A percentile compares a stretch with the other conserved stretches of the same genome.
These are phyloP conservation scores for Boletus pseudopeckii DNA, from an alignment of 768 basidiomycete genomes.

Conservation along the genomic window DNA sequence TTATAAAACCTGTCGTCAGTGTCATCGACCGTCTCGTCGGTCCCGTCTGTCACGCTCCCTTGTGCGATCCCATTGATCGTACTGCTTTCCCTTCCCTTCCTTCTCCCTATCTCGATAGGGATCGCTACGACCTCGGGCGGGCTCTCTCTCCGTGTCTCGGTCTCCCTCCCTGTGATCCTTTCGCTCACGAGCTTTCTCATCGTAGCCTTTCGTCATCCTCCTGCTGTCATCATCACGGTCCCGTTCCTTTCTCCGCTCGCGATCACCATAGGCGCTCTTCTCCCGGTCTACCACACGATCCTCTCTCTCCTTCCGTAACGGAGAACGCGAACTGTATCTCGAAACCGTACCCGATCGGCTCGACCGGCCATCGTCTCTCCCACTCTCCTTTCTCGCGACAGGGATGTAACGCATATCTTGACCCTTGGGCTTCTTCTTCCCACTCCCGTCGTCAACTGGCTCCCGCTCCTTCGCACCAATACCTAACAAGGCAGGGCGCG, in stretches of 20 bases:
- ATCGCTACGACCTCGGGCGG: conserved; percentile 30
- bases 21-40: conserved; percentile 9
- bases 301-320: conserved; percentile 27
- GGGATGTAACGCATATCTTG: conserved; percentile 83
- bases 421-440: conserved; percentile 43
- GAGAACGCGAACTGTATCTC: conserved; percentile 50
- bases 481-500: conserved; percentile 84
- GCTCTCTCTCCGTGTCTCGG: conserved; percentile 25
- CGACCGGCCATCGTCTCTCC: conserved; percentile 26
- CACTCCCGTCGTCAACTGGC: conserved; percentile 64
- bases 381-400: conserved; percentile 66
- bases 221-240: conserved; percentile 12
- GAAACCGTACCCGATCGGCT: conserved; percentile 42
- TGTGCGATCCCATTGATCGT: conserved; percentile 11
- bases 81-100: background rate
- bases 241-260: conserved; percentile 13
- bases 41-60: conserved; percentile 20
- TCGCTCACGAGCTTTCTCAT: conserved; percentile 17
- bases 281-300: conserved; percentile 6
- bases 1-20: background rate
- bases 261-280: conserved; percentile 10
- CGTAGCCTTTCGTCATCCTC: conserved; percentile 10
- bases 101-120: conserved; percentile 28
- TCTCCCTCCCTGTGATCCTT: conserved; percentile 14
- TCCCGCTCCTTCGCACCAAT: conserved; percentile 91